Conservation (phyloP, 768 basidiomycete species). For the Tylopilus sp. region DNA sequence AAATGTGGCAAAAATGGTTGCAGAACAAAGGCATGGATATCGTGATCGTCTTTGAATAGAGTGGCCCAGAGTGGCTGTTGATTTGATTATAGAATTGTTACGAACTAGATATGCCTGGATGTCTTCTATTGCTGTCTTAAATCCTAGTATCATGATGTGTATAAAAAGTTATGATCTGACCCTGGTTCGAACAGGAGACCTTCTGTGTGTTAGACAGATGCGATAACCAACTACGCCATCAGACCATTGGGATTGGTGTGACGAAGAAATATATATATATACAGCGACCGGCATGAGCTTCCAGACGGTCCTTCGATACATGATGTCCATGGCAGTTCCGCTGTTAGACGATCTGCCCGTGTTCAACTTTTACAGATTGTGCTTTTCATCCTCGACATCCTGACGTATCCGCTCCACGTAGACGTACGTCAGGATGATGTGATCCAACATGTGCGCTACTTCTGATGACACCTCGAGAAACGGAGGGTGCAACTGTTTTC, state of each 20-base stretch:
- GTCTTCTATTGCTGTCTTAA: too few relatives aligned
- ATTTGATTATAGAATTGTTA: background rate
- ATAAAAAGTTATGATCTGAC: slow-evolving; percentile 12
- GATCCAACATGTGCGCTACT: slow-evolving; percentile 24
- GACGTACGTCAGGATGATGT: slow-evolving; percentile 33
- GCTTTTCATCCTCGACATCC: too few relatives aligned
- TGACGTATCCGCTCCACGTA: too few relatives aligned
- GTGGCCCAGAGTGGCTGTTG: background rate
- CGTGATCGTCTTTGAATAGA: slow-evolving; percentile 34
- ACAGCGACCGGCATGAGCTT: too few relatives aligned
- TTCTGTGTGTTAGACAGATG: slow-evolving; percentile 71
- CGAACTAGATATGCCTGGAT: too few relatives aligned
- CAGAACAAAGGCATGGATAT: slow-evolving; percentile 32
- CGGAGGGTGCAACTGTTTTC: slow-evolving; percentile 15
- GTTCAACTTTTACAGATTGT: too few relatives aligned
- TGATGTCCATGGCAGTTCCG: too few relatives aligned
- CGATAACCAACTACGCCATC: slow-evolving; percentile 83
- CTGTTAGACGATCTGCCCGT: too few relatives aligned
- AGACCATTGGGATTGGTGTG: slow-evolving; percentile 14
- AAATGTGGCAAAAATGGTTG: slow-evolving; percentile 41
- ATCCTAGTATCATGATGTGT: too few relatives aligned
- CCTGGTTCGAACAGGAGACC: slow-evolving; percentile 24
- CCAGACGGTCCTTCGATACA: too few relatives aligned
- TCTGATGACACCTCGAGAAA: slow-evolving; percentile 27
- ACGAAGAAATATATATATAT: too few relatives aligned